Evolutionary conservation across 176 grass and related monocot genomes (phyloP).

Genomic region (Hsuehochloa calcarea): DNA sequence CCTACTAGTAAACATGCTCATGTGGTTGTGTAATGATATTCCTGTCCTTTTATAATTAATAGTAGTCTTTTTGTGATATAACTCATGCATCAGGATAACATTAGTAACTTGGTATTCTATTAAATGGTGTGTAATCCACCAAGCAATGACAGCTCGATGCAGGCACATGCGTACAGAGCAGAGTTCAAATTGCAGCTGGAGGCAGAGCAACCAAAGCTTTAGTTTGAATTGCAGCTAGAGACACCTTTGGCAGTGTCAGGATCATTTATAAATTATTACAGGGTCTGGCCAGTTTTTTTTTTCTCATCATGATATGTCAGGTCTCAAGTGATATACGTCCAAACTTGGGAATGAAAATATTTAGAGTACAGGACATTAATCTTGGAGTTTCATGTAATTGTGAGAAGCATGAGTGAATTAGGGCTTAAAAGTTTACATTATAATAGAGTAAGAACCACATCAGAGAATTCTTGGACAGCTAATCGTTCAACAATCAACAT

Average conservation of each 20-base stretch:
- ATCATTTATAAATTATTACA: conserved; percentile 3
- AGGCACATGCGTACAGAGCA: conserved; percentile 11
- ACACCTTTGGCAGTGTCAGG: neutral
- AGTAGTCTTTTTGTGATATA: neutral
- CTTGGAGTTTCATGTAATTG: neutral
- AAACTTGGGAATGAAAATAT: neutral
- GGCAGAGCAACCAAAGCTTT: neutral
- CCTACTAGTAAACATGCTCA: neutral
- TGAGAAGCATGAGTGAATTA: neutral
- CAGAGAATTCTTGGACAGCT: neutral
- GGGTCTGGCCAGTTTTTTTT: neutral
- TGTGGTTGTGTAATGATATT: neutral
- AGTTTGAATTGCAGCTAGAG: neutral
- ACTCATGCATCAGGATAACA: neutral
- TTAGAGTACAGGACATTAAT: neutral
- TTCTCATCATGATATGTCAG: neutral
- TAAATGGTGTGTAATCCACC: neutral
- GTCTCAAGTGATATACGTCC: neutral
- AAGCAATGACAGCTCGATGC: neutral
- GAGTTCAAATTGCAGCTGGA: neutral
- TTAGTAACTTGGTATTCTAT: neutral
- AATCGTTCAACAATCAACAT: neutral
- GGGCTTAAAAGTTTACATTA: neutral
- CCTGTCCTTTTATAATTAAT: neutral
- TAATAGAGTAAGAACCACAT: neutral